These are phyloP conservation scores for Candida namnaoensis DNA, from an alignment of 805 yeast species.

Conservation along the genomic window DNA sequence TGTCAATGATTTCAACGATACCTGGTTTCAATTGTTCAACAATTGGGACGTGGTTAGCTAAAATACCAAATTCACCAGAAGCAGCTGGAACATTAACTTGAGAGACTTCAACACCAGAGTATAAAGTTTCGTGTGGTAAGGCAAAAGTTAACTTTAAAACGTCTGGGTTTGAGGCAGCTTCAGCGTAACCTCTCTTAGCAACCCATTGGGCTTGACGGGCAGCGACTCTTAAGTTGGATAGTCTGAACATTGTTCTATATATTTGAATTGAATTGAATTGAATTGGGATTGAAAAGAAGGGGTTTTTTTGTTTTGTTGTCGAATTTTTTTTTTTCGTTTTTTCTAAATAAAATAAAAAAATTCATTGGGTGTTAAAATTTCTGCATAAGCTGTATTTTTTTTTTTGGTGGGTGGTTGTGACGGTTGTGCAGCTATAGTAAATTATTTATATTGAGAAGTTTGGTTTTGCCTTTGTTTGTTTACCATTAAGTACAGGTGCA, in stretches of 20 bases:
- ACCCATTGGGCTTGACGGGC: constrained; percentile 35
- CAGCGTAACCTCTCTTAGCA: constrained; percentile 84
- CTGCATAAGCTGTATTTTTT: no score
- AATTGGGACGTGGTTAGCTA: constrained; percentile 96
- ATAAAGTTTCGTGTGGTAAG: constrained; percentile 74
- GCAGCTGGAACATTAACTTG: constrained; percentile 95
- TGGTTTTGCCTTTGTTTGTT: no score
- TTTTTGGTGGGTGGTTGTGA: not conserved
- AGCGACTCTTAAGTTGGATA: constrained; percentile 15
- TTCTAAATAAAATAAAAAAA: no score
- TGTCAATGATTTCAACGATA: constrained; percentile 82
- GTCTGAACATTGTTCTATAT: constrained; percentile 17
- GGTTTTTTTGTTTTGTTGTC: not conserved
- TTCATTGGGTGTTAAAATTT: not conserved
- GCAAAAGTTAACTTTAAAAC: constrained; percentile 83
- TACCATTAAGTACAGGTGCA: no score
- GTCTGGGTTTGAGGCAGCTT: constrained; percentile 55
- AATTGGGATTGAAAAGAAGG: not conserved
- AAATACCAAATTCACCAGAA: constrained; percentile 93
- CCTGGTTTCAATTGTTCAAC: constrained; percentile 97
- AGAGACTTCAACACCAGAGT: constrained; percentile 35
- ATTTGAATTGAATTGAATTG: no score
- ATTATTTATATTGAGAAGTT: no score
- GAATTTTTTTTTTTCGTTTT: not conserved
- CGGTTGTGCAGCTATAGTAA: not conserved